Evolutionary conservation across 1,139 yeast species (phyloP), one percentile per base, ranked within the genome.

Genomic region (Torulaspora pretoriensis): DNA sequence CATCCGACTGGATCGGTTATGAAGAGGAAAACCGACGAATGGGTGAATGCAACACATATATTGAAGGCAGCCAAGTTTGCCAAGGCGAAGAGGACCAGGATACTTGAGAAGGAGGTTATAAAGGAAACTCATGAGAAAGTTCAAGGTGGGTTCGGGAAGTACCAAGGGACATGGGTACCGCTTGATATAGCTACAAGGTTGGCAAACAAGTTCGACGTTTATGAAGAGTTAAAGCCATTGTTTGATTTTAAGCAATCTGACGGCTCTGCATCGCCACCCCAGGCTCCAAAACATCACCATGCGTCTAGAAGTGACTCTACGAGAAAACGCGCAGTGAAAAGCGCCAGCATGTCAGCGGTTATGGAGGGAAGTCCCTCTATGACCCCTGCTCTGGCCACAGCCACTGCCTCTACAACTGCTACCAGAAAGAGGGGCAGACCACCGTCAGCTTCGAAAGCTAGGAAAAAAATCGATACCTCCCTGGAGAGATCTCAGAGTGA

Each of bases 1-100:
- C 81, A 83, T 57, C 80, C 84, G 45, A 83, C 85, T 43, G 85
- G 89, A 24, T 90, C 97, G 8, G 88, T 92, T 19, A 92, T 92
- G 98, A 80, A 97, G 64, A 73, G 97, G 49, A 82, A 87, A 54
- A 73, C 75, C 35, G 97, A 92, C 64, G 89, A 88, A 48, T 89
- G 97, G 95, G 95, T 90, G 44, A 92, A 92, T 68, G 97, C 97
- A n/a, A 92, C 98, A 19, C 97, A 92, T 68, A 89, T 92, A 38
- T 73, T 92, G 49, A 90, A 92, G 64, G 90, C 94, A 40, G 96
- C 97, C 42, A 85, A 88, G 60, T 89, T 90, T 63, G 96, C 96
- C 51, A 90, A 90, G 65, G 96, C 97, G 2, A 88, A 85, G 63
- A 72, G 97, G 59, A 90, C 97, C 9, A 81, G 95, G 61, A 89